Percentiles rank a stretch among this genome's conserved stretches.
Evolutionary conservation across 352 stramenopile species (phyloP).

Genomic region (Phytophthora chlamydospora): DNA sequence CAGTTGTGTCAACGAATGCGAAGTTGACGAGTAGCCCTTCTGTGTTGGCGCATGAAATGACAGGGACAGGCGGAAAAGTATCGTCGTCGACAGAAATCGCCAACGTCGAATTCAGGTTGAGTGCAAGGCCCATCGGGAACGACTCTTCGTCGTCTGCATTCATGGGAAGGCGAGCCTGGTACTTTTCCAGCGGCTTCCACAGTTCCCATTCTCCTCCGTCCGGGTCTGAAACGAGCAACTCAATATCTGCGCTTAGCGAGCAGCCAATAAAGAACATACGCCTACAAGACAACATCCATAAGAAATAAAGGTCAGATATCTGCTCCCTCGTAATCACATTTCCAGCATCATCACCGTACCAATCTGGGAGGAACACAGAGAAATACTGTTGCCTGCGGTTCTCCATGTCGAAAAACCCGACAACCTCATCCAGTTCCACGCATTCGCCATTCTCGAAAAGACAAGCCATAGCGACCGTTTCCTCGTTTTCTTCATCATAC

Average conservation of each 20-base stretch:
- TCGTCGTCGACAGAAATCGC: constrained; percentile 59
- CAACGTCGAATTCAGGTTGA: constrained; percentile 64
- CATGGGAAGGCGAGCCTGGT: constrained; percentile 77
- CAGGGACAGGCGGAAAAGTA: constrained; percentile 49
- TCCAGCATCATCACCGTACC: constrained; percentile 27
- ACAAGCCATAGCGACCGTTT: constrained; percentile 59
- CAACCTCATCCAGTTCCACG: constrained; percentile 65
- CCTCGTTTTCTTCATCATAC: constrained; percentile 56
- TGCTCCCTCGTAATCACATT: constrained; percentile 3
- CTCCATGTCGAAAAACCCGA: constrained; percentile 68
- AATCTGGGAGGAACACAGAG: constrained; percentile 66
- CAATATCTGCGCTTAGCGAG: constrained; percentile 80
- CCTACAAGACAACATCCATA: constrained; percentile 31
- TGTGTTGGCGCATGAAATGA: constrained; percentile 64
- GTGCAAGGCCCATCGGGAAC: constrained; percentile 58
- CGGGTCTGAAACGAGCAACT: constrained; percentile 72
- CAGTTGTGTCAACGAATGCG: constrained; percentile 68
- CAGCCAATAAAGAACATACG: constrained; percentile 85
- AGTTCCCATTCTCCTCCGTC: constrained; percentile 65
- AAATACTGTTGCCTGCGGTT: constrained; percentile 67
- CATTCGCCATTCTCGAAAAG: constrained; percentile 60
- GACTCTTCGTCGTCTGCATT: constrained; percentile 72
- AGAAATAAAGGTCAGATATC: constrained; percentile 5
- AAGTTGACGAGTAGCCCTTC: constrained; percentile 74
- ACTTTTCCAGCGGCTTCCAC: constrained; percentile 81